phyloP scores from a whole-genome alignment of 1,139 yeast genomes.

The Debaryomyces subglobosus region DNA sequence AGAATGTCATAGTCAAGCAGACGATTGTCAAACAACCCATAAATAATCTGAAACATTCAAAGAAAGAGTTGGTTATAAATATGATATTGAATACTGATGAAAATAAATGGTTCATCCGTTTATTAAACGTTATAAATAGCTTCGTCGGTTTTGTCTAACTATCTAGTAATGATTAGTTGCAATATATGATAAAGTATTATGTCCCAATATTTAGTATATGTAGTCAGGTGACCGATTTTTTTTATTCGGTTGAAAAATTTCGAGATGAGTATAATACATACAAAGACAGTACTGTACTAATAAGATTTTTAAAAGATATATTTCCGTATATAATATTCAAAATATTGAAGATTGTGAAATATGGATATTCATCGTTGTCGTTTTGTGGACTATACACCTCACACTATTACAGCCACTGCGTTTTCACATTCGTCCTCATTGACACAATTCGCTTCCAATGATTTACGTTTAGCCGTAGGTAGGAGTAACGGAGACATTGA shows the following conservation, averaged over 20 bases:
- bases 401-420: slow-evolving; percentile 78
- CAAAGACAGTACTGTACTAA: neutral
- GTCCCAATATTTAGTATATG: neutral
- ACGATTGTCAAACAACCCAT: slow-evolving; percentile 41
- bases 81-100: slow-evolving; percentile 49
- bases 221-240: slow-evolving; percentile 5
- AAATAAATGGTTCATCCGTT: slow-evolving; percentile 50
- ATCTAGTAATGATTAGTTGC: slow-evolving; percentile 22
- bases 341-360: slow-evolving; percentile 5
- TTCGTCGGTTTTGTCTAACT: slow-evolving; percentile 51
- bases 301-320: neutral
- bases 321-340: slow-evolving; percentile 1
- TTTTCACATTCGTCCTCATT: slow-evolving; percentile 69
- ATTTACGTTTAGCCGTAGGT: slow-evolving; percentile 85
- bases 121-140: slow-evolving; percentile 41
- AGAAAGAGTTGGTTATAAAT: slow-evolving; percentile 47
- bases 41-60: slow-evolving; percentile 22
- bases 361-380: slow-evolving; percentile 92
- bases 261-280: slow-evolving; percentile 17
- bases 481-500: slow-evolving; percentile 94
- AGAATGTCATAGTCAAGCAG: slow-evolving; percentile 43
- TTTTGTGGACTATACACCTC: slow-evolving; percentile 88
- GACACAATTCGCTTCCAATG: slow-evolving; percentile 55
- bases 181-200: neutral
- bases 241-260: slow-evolving; percentile 16